phyloP scores from a whole-genome alignment of 352 stramenopile species.

The Paralagenidium karlingii region DNA sequence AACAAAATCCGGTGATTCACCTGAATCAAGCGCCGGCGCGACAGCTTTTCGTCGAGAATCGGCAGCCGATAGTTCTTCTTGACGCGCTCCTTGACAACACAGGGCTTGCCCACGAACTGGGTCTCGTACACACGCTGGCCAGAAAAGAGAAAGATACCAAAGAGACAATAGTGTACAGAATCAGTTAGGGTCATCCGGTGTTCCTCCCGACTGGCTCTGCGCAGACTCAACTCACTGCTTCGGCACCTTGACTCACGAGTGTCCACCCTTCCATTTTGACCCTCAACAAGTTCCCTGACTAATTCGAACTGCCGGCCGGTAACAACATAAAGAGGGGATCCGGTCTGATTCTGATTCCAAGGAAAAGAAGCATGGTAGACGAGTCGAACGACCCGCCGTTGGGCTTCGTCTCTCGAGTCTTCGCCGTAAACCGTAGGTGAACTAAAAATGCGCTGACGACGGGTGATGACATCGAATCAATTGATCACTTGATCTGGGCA shows the following conservation, averaged over 20 bases:
- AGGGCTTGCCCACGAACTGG: conserved; percentile 40
- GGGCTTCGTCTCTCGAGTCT: no score
- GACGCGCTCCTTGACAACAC: conserved; percentile 74
- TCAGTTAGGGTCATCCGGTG: background rate
- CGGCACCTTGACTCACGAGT: conserved; percentile 69
- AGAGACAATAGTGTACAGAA: background rate
- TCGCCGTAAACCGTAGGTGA: no score
- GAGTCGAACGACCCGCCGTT: no score
- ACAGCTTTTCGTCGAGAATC: conserved; percentile 68
- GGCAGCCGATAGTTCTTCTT: conserved; percentile 72
- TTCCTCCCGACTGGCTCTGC: no score
- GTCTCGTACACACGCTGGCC: conserved; percentile 68
- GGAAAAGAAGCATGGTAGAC: no score
- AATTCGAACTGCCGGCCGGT: no score
- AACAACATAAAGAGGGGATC: no score
- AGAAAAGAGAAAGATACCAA: background rate
- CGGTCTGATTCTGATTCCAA: no score
- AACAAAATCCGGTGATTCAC: background rate
- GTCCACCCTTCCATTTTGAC: conserved; percentile 14
- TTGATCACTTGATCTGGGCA: no score
- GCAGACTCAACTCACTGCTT: conserved; percentile 29
- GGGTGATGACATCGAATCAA: no score
- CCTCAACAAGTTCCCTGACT: no score
- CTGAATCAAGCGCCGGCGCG: conserved; percentile 63
- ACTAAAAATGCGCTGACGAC: no score